Conservation (phyloP, 345 rosid genomes). For the Barbarea vulgaris region DNA sequence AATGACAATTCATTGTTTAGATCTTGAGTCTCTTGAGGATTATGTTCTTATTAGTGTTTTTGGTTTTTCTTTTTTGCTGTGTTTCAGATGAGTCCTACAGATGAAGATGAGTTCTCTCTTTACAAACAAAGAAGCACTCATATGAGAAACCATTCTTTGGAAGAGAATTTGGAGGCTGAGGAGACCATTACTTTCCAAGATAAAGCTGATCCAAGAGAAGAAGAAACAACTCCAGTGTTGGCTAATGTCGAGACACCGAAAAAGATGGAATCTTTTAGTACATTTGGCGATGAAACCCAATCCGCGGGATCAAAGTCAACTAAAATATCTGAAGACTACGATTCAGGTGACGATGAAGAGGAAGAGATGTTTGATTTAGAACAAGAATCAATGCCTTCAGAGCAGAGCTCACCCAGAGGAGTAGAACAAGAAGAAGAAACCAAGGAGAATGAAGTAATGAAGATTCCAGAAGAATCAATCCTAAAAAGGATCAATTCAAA, state of each 20-base stretch:
- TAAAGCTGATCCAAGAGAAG: conserved; percentile 33
- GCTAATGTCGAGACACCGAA: conserved; percentile 53
- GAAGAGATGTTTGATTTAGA: conserved; percentile 36
- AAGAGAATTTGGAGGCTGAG: conserved; percentile 52
- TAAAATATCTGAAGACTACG: conserved; percentile 43
- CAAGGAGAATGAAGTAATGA: conserved; percentile 43
- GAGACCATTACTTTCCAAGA: conserved; percentile 39
- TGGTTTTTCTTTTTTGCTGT: neutral
- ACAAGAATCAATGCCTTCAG: conserved; percentile 39
- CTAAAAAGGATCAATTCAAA: conserved; percentile 65
- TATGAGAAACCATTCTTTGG: conserved; percentile 63
- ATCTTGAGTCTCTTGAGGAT: neutral
- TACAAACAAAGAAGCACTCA: conserved; percentile 56
- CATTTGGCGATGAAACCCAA: conserved; percentile 29
- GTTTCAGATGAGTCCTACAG: conserved; percentile 71
- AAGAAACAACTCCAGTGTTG: conserved; percentile 37
- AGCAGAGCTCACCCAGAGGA: conserved; percentile 29
- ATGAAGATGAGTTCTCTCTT: conserved; percentile 51
- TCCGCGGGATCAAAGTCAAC: conserved; percentile 26
- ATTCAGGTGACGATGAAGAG: conserved; percentile 46
- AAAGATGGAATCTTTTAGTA: conserved; percentile 36
- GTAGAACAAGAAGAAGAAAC: conserved; percentile 33
- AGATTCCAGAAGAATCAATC: conserved; percentile 53
- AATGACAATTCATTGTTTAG: conserved; percentile 11
- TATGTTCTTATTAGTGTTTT: conserved; percentile 25